phyloP scores from a whole-genome alignment of 352 stramenopile species.

The Pelagophyceae sp. region DNA sequence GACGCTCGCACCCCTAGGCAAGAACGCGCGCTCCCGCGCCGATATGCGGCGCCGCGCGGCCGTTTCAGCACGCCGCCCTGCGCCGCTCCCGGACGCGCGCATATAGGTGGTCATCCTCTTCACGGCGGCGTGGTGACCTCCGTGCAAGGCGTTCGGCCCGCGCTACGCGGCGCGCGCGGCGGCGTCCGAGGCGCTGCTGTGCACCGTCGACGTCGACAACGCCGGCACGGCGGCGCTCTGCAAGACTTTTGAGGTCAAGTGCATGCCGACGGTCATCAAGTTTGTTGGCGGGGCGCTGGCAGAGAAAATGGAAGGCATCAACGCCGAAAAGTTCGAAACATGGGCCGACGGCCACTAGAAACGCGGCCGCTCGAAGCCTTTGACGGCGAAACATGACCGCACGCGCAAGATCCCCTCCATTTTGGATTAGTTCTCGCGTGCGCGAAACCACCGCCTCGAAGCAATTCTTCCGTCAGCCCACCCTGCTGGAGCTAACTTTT shows the following conservation, averaged over 20 bases:
- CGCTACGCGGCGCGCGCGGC: not conserved
- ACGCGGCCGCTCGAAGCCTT: not conserved
- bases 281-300: not conserved
- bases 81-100: no score
- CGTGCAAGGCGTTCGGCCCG: slow-evolving; percentile 1
- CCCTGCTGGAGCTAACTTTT: not conserved
- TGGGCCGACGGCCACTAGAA: not conserved
- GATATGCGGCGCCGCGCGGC: no score
- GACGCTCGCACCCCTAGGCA: not conserved
- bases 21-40: not conserved
- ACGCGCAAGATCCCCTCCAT: not conserved
- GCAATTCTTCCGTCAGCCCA: not conserved
- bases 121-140: not conserved
- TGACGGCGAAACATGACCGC: not conserved
- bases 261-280: not conserved
- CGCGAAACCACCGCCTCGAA: not conserved
- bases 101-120: not conserved
- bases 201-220: not conserved
- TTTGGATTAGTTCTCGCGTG: not conserved
- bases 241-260: not conserved
- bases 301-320: not conserved
- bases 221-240: not conserved
- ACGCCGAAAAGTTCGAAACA: not conserved
- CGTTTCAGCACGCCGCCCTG: not conserved
- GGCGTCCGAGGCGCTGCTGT: not conserved